Percentiles rank a stretch among this genome's conserved stretches.
These are phyloP conservation scores for Sapria himalayana DNA, from an alignment of 345 rosid genomes.

Conservation along the genomic window DNA sequence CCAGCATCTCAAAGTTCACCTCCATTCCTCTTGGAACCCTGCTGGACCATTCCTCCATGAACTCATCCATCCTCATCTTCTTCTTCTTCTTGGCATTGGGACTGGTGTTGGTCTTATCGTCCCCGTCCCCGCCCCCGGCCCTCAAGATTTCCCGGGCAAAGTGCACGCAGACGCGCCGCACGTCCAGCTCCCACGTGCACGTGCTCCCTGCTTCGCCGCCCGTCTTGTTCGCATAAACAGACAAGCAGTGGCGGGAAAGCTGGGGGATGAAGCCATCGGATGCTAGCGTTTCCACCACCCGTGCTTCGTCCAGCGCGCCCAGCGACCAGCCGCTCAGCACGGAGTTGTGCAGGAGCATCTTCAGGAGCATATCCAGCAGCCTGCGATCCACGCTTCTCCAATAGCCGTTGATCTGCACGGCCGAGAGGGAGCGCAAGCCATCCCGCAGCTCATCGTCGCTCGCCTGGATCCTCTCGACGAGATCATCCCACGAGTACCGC, in stretches of 20 bases:
- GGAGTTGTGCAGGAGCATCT: slow-evolving; percentile 42
- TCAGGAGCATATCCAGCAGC: slow-evolving; percentile 42
- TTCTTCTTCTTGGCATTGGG: no score
- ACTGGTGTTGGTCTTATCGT: no score
- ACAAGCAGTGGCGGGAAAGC: slow-evolving; percentile 43
- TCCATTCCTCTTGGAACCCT: slow-evolving; percentile 51
- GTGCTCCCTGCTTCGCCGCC: slow-evolving; percentile 12
- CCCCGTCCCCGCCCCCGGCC: no score
- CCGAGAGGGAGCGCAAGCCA: slow-evolving; percentile 43
- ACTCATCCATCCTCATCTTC: slow-evolving; percentile 41
- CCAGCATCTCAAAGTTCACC: slow-evolving; percentile 46
- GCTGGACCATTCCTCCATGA: slow-evolving; percentile 49
- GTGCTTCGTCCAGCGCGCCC: slow-evolving; percentile 34
- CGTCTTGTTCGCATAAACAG: slow-evolving; percentile 30
- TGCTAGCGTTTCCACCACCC: slow-evolving; percentile 28
- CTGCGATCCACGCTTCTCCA: slow-evolving; percentile 69
- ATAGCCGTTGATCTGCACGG: slow-evolving; percentile 60
- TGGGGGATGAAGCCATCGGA: slow-evolving; percentile 46
- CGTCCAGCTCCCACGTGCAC: slow-evolving; percentile 42
- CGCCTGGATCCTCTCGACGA: slow-evolving; percentile 54
- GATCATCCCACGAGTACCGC: slow-evolving; percentile 50
- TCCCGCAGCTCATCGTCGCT: slow-evolving; percentile 47
- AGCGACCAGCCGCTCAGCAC: slow-evolving; percentile 54
- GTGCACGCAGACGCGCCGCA: slow-evolving; percentile 47
- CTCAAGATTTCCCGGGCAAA: slow-evolving; percentile 44